Evolutionary conservation across 2,329 filamentous ascomycete species (phyloP).

Genomic region (Fusarium sp.): DNA sequence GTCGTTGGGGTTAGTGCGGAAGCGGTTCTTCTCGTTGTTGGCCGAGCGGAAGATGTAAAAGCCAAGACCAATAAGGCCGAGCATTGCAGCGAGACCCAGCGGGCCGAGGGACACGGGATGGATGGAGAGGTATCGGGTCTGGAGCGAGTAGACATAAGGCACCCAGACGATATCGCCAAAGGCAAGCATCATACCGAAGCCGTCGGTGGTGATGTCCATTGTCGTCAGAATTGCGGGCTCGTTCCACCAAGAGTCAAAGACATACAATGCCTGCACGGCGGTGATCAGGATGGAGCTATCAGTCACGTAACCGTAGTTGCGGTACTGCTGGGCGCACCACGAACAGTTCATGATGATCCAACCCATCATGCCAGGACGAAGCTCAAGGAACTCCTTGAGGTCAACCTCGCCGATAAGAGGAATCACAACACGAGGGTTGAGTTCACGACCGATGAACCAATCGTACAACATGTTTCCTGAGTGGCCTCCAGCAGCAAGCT

Average conservation of each 20-base stretch:
- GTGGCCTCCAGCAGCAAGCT: constrained; percentile 84
- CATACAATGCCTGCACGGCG: constrained; percentile 81
- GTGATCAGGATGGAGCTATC: constrained; percentile 87
- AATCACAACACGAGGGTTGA: constrained; percentile 86
- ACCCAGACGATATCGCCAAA: constrained; percentile 96
- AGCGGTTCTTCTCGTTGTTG: constrained; percentile 95
- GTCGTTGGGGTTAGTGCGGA: constrained; percentile 87
- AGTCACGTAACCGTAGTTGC: constrained; percentile 82
- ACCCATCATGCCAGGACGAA: constrained; percentile 90
- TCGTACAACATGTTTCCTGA: constrained; percentile 91
- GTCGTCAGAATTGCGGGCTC: constrained; percentile 91
- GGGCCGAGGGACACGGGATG: constrained; percentile 84
- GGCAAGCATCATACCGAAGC: constrained; percentile 93
- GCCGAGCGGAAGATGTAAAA: constrained; percentile 93
- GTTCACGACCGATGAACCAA: constrained; percentile 95
- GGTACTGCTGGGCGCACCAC: constrained; percentile 89
- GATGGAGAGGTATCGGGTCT: constrained; percentile 84
- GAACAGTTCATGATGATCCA: constrained; percentile 89
- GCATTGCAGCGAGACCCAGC: constrained; percentile 70
- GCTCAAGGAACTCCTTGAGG: constrained; percentile 89
- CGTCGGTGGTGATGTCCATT: constrained; percentile 93
- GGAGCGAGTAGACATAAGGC: constrained; percentile 87
- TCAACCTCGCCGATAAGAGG: constrained; percentile 87
- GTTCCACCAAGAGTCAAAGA: constrained; percentile 86
- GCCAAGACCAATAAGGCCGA: constrained; percentile 75